Evolutionary conservation across 768 basidiomycete genomes (phyloP).

Genomic region (Hypholoma sublateritium): DNA sequence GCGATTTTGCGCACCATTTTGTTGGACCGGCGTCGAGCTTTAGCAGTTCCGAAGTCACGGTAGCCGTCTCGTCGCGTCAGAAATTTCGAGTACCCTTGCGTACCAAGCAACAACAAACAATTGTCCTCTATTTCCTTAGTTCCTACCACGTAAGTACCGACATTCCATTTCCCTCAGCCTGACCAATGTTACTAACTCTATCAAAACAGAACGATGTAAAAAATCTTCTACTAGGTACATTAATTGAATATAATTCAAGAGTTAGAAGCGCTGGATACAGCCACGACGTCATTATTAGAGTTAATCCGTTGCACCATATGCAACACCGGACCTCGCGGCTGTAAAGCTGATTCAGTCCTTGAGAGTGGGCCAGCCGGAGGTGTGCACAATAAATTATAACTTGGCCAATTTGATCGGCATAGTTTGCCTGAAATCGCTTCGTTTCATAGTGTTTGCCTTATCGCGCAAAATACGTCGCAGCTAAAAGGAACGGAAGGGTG

Average conservation of each 20-base stretch:
- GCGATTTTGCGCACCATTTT: conserved; percentile 79
- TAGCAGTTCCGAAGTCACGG: background rate
- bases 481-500: conserved; percentile 17
- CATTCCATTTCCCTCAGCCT: too few species aligned
- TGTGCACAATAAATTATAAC: background rate
- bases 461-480: conserved; percentile 55
- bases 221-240: background rate
- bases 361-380: too few species aligned
- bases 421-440: background rate
- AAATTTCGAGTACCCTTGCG: conserved; percentile 17
- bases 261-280: background rate
- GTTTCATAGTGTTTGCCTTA: conserved; percentile 33
- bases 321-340: too few species aligned
- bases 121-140: background rate
- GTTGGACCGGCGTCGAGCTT: background rate
- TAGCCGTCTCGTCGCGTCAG: conserved; percentile 7
- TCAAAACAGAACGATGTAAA: too few species aligned
- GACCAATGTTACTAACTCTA: too few species aligned
- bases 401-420: background rate
- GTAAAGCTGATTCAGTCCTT: too few species aligned
- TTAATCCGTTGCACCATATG: too few species aligned
- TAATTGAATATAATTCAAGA: background rate
- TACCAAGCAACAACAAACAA: conserved; percentile 23
- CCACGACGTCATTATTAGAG: too few species aligned
- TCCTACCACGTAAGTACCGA: too few species aligned